phyloP scores from a whole-genome alignment of 1,284 basidiomycete genomes.

The Phellinidium pouzarii region DNA sequence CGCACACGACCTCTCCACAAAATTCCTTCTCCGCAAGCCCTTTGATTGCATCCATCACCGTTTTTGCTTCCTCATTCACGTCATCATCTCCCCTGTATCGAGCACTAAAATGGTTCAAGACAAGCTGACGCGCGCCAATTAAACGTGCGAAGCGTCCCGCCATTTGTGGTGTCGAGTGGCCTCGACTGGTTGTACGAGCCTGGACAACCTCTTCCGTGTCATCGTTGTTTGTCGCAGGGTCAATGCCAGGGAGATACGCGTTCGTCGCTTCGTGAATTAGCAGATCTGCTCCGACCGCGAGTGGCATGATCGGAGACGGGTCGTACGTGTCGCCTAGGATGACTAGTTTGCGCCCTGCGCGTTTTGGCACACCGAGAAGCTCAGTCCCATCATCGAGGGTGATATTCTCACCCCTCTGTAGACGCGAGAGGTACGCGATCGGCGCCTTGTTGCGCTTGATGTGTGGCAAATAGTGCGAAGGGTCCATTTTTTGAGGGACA shows the following conservation, averaged over 20 bases:
- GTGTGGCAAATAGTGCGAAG: constrained; percentile 54
- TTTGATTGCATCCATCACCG: constrained; percentile 56
- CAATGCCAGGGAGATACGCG: constrained; percentile 71
- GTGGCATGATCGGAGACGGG: constrained; percentile 52
- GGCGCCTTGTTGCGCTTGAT: constrained; percentile 68
- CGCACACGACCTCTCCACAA: constrained; percentile 52
- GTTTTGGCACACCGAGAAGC: constrained; percentile 62
- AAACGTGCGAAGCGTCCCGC: constrained; percentile 76
- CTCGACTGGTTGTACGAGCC: constrained; percentile 63
- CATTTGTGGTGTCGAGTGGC: constrained; percentile 91
- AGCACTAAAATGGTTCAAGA: constrained; percentile 77
- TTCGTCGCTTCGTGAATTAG: constrained; percentile 89
- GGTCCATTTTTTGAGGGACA: constrained; percentile 71
- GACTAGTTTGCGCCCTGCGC: constrained; percentile 66
- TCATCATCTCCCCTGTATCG: constrained; percentile 52
- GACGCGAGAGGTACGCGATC: constrained; percentile 59
- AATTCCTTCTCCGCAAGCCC: constrained; percentile 48
- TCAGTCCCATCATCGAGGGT: constrained; percentile 73
- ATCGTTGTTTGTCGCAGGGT: constrained; percentile 45
- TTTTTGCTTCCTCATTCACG: constrained; percentile 38
- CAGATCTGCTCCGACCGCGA: constrained; percentile 59
- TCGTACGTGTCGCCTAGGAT: constrained; percentile 81
- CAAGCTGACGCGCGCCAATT: constrained; percentile 59
- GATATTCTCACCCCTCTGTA: constrained; percentile 68
- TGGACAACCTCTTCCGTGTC: constrained; percentile 62